Base-by-base conservation (phyloP, 441 rosid genomes). In the Euphorbia celastroides region DNA sequence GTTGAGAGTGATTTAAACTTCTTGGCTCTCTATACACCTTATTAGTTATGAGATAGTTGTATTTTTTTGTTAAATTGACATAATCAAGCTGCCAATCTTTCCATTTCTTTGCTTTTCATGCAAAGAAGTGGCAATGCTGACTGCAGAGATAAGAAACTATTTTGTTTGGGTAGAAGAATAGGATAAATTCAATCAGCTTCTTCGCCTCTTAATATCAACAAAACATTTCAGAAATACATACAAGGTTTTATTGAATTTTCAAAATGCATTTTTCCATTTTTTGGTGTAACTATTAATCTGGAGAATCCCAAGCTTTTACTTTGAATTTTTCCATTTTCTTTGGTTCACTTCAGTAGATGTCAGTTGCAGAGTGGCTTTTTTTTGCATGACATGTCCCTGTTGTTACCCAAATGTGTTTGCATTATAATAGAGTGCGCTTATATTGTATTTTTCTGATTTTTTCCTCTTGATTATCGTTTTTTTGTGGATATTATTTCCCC, bases 401-500 rank as follows among this genome's bases (percentile, higher is more conserved):
- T n/a, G n/a, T n/a, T n/a, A n/a, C n/a, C n/a, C n/a, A n/a, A n/a
- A n/a, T n/a, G n/a, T n/a, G n/a, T n/a, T 14, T 34, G 50, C 13
- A 10, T 8, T n/a, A 30, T 30, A 14, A 2, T 7, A 23, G 7
- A 7, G 20, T 5, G 57, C 46, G n/a, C 3, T 36, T 71, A 26
- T 52, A 19, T 14, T 51, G 68, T 56, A 25, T 51, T 69, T n/a
- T 28, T 65, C 59, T 65, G 13, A 61, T 57, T 59, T n/a, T n/a
- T n/a, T n/a, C 56, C 26, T 57, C 61, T 71, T 34, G 61, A 58
- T 54, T 75, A 65, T 69, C 67, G 74, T 71, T 68, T 72, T 71
- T 70, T 79, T 68, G 71, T 82, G 71, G 84, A 73, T 76, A 75
- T 70, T 60, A 73, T 74, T 74, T 67, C 66, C 65, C 67, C 66